phyloP scores from a whole-genome alignment of 2,329 filamentous ascomycete genomes.

The Lachnellula suecica region DNA sequence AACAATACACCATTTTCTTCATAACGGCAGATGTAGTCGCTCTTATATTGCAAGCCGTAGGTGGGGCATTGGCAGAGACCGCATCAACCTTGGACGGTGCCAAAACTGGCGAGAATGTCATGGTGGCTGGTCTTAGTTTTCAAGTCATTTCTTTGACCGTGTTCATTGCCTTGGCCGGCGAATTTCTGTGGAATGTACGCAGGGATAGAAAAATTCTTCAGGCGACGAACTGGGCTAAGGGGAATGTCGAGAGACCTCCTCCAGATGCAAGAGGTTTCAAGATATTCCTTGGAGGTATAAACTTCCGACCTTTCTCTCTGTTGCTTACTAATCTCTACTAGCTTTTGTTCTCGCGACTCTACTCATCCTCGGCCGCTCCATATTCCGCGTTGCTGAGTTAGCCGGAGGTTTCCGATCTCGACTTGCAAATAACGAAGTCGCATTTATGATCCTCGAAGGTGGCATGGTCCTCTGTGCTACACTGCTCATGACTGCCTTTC shows the following conservation, averaged over 20 bases:
- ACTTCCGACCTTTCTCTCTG: not conserved
- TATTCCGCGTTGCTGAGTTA: conserved; percentile 58
- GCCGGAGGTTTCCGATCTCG: conserved; percentile 50
- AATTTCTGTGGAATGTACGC: conserved; percentile 19
- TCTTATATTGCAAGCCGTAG: conserved; percentile 57
- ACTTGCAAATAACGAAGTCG: conserved; percentile 44
- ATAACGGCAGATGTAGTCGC: conserved; percentile 53
- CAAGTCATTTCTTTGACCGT: conserved; percentile 35
- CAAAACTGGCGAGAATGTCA: conserved; percentile 29
- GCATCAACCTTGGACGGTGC: conserved; percentile 33
- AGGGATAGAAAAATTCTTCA: conserved; percentile 1
- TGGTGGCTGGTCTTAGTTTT: conserved; percentile 38
- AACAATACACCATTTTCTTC: conserved; percentile 47
- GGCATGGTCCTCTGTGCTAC: conserved; percentile 33
- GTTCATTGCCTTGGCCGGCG: conserved; percentile 23
- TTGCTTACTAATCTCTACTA: not conserved
- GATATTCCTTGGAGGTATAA: not conserved
- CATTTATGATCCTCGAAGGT: conserved; percentile 46
- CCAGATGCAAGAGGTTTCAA: not conserved
- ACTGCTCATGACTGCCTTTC: conserved; percentile 31
- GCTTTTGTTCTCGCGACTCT: conserved; percentile 46
- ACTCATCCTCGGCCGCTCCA: conserved; percentile 51
- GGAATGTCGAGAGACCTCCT: not conserved
- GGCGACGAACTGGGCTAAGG: conserved; percentile 2
- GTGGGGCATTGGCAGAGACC: conserved; percentile 53